Evolutionary conservation across 1,284 basidiomycete species (phyloP), one percentile per base, ranked within the genome.

Genomic region (Irpex rosettiformis): DNA sequence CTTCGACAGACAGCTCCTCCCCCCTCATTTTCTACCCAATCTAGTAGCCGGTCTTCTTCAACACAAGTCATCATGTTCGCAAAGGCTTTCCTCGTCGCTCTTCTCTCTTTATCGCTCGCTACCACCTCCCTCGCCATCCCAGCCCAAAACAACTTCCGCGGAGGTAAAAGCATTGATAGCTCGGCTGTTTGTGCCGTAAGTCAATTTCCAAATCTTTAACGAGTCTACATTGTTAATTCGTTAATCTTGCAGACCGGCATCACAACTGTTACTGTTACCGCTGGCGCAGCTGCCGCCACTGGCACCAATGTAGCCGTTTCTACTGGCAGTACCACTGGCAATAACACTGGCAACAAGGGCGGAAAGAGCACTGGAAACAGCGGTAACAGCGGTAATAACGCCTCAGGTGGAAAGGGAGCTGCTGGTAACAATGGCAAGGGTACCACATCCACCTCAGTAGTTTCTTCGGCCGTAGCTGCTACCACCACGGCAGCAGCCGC

Each of bases 61-160:
- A 42, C 59, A 52, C 63, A 54, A 62, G 64, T 66, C 66, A 61
- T 63, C 62, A 72, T 73, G 71, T 69, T 72, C 61, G 57, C 69
- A 61, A 72, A 70, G 61, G 65, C 67, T 48, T 16, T 69, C 56
- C 51, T 69, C 55, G 61, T 72, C 43, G 65, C 69, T 58, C 65
- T 72, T 62, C 67, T 73, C 29, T 62, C 67, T 51, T 61, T 73
- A 53, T 61, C 62, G 27, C 60, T 73, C 53, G 66, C 64, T 33
- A 59, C 59, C 25, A 62, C 55, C 3, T 63, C 60, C 57, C 52
- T 58, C 11, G 60, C 60, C 53, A 55, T 56, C 51, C 62, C 65
- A 48, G 59, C 61, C 21, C 59, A 64, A 48, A 24, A 61, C 43
- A 28, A 43, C 53, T 10, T 13, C 37, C 27, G n/a, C 22, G 48